phyloP scores from a whole-genome alignment of 148 eudicot species.

The Rhododendron mucronatum region DNA sequence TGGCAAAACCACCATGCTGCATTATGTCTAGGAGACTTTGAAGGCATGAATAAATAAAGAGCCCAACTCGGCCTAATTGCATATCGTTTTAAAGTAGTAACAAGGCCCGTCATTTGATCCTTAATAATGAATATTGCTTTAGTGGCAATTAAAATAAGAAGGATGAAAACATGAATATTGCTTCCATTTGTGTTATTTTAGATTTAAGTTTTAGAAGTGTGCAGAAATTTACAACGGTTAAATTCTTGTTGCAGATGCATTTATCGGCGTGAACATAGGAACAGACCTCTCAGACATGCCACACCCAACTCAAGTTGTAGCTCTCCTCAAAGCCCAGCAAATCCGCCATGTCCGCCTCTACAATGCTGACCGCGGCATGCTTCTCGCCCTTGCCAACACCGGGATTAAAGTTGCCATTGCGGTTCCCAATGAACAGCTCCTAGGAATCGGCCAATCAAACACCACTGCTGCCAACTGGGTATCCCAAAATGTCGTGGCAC shows the following conservation, averaged over 20 bases:
- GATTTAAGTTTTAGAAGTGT: neutral
- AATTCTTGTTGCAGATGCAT: constrained; percentile 49
- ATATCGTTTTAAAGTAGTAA: neutral
- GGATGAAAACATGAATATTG: neutral
- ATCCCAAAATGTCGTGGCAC: constrained; percentile 67
- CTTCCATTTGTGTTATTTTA: neutral
- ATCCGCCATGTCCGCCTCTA: constrained; percentile 65
- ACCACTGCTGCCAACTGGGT: constrained; percentile 91
- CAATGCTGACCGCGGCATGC: constrained; percentile 74
- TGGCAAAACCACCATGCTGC: constrained; percentile 3
- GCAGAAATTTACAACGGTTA: neutral
- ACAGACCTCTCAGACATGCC: constrained; percentile 83
- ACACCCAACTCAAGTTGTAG: constrained; percentile 87
- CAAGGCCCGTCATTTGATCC: neutral
- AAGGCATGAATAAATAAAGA: neutral
- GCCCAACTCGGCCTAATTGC: neutral
- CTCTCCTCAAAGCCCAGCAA: constrained; percentile 72
- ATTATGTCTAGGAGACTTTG: constrained; percentile 1
- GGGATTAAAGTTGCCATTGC: constrained; percentile 68
- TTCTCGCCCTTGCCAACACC: constrained; percentile 67
- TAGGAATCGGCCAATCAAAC: constrained; percentile 77
- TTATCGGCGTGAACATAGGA: constrained; percentile 79
- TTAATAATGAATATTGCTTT: neutral
- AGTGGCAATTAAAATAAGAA: neutral
- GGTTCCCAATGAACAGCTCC: constrained; percentile 70